These are phyloP conservation scores for Combretum micranthum DNA, from an alignment of 345 rosid genomes.

Conservation along the genomic window DNA sequence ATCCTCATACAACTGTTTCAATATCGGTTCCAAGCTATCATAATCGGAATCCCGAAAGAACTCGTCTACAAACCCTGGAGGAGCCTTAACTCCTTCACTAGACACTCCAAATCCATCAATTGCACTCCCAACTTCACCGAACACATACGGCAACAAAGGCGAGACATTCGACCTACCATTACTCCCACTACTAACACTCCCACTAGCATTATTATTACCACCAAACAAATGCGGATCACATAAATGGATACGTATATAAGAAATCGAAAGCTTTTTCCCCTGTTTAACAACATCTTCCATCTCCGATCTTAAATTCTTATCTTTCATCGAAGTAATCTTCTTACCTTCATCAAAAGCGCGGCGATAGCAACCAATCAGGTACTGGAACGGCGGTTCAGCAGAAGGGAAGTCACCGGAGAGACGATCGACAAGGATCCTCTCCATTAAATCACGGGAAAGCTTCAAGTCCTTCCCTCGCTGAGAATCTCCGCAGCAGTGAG, in stretches of 20 bases:
- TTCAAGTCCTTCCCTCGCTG: conserved; percentile 74
- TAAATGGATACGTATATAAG: conserved; percentile 71
- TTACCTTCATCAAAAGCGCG: conserved; percentile 71
- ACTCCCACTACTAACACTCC: conserved; percentile 9
- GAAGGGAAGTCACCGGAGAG: conserved; percentile 56
- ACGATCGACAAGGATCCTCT: conserved; percentile 76
- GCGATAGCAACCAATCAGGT: conserved; percentile 67
- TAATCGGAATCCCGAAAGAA: conserved; percentile 73
- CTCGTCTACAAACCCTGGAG: conserved; percentile 81
- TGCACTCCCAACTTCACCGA: conserved; percentile 45
- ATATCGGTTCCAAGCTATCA: conserved; percentile 69
- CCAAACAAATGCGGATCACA: conserved; percentile 69
- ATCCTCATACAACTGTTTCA: conserved; percentile 78
- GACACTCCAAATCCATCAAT: conserved; percentile 54
- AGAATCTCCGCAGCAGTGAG: conserved; percentile 90
- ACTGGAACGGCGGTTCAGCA: conserved; percentile 59
- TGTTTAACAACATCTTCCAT: conserved; percentile 57
- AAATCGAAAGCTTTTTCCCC: conserved; percentile 60
- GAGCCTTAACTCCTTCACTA: conserved; percentile 40
- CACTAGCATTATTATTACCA: conserved; percentile 3
- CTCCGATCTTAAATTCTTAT: conserved; percentile 52
- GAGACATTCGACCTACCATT: conserved; percentile 32
- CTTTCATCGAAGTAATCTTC: conserved; percentile 84
- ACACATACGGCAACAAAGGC: conserved; percentile 62
- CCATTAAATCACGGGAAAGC: conserved; percentile 69